Conservation (phyloP, 2,329 filamentous ascomycete genomes). For the Trichocomaceae sp. region DNA sequence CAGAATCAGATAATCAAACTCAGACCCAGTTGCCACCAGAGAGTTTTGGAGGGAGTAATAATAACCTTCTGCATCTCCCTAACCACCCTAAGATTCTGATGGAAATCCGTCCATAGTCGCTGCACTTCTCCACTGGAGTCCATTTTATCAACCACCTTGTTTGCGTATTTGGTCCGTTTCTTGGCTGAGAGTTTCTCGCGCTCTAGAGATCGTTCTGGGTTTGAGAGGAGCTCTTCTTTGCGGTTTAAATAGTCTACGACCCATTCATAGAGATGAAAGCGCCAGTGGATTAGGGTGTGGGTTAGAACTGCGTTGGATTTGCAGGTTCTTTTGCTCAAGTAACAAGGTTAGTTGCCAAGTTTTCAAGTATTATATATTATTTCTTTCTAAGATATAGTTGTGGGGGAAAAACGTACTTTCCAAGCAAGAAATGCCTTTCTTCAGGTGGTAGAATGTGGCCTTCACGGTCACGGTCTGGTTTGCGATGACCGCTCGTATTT, state of each 20-base stretch:
- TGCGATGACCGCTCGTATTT: background rate
- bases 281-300: conserved; percentile 70
- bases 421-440: conserved; percentile 47
- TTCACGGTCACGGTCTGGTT: conserved; percentile 16
- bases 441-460: conserved; percentile 42
- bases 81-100: conserved; percentile 54
- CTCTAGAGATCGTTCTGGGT: conserved; percentile 50
- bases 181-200: conserved; percentile 56
- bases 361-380: too few species aligned
- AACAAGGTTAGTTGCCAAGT: background rate
- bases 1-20: too few species aligned
- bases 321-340: conserved; percentile 41
- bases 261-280: conserved; percentile 64
- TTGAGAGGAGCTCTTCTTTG: conserved; percentile 50
- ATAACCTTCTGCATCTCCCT: conserved; percentile 42
- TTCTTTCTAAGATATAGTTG: too few species aligned
- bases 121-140: conserved; percentile 52
- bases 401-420: conserved; percentile 41
- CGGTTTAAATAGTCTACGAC: conserved; percentile 56
- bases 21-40: too few species aligned
- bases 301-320: conserved; percentile 61
- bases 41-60: background rate
- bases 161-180: conserved; percentile 54
- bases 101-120: conserved; percentile 60
- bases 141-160: conserved; percentile 61